These are phyloP conservation scores for Rubroboletus satanas DNA, from an alignment of 768 basidiomycete genomes.

Conservation along the genomic window DNA sequence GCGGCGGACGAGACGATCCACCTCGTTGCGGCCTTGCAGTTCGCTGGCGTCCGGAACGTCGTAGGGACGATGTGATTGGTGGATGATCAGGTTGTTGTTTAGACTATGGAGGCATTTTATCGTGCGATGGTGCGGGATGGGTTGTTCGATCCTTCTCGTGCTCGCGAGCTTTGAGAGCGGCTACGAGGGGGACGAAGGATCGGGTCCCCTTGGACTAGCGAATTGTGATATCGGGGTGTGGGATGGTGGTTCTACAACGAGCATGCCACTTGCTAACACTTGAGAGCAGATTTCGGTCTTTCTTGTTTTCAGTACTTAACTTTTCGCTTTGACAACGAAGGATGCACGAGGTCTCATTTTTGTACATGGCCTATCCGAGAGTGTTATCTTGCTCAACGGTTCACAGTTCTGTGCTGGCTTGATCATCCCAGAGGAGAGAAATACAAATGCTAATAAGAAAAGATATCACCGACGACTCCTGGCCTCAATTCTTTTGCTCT, in stretches of 20 bases:
- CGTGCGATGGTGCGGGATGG: conserved; percentile 14
- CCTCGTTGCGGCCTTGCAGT: conserved; percentile 30
- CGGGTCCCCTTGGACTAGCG: conserved; percentile 20
- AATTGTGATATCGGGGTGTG: conserved; percentile 18
- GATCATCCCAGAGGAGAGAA: not conserved
- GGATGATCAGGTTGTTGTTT: conserved; percentile 16
- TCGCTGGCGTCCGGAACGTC: conserved; percentile 26
- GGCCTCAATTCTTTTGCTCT: conserved; percentile 49
- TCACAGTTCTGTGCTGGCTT: not conserved
- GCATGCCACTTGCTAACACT: not conserved
- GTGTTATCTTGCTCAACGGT: not conserved
- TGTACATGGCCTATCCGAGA: not conserved
- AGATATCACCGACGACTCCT: conserved; percentile 31
- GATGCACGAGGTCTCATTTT: too few relatives aligned
- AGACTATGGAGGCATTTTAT: conserved; percentile 20
- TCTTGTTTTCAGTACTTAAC: not conserved
- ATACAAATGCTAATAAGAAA: conserved; percentile 5
- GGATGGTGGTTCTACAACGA: not conserved
- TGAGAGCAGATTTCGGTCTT: not conserved
- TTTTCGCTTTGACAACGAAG: not conserved
- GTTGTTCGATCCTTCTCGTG: conserved; percentile 12
- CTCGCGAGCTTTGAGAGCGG: conserved; percentile 12
- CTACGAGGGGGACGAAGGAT: conserved; percentile 6
- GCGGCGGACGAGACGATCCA: conserved; percentile 30
- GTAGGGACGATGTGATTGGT: conserved; percentile 33